A percentile compares a stretch with the other conserved stretches of the same genome.
These are phyloP conservation scores for Monosporozyma yasuniensis DNA, from an alignment of 805 yeast genomes.

Conservation along the genomic window DNA sequence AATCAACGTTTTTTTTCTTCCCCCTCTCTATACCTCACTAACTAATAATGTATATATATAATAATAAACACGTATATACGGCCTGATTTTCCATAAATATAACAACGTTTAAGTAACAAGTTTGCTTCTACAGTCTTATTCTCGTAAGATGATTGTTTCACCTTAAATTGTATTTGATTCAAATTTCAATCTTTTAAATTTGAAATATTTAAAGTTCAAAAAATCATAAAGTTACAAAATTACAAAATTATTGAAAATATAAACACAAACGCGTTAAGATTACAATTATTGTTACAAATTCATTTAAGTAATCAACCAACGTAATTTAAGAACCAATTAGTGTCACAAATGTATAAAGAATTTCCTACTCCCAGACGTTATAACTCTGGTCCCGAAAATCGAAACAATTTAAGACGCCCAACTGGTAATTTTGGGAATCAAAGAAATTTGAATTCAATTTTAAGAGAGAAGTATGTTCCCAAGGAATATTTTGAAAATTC, in stretches of 20 bases:
- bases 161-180: not conserved
- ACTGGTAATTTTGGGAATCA: not conserved
- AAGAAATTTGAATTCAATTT: not conserved
- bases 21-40: not conserved
- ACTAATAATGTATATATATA: too few relatives aligned
- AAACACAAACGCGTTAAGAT: not conserved
- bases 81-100: too few relatives aligned
- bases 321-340: not conserved
- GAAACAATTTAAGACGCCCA: not conserved
- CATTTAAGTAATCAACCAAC: not conserved
- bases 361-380: conserved; percentile 29
- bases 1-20: not conserved
- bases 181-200: not conserved
- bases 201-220: not conserved
- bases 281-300: not conserved
- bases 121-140: not conserved
- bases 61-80: too few relatives aligned
- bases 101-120: not conserved
- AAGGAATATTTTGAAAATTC: conserved; percentile 32
- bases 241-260: not conserved
- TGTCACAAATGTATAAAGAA: conserved; percentile 7
- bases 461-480: conserved; percentile 22
- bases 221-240: not conserved
- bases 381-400: conserved; percentile 2
- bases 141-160: not conserved